phyloP scores from a whole-genome alignment of 345 rosid species.

The Arabis hirsuta region DNA sequence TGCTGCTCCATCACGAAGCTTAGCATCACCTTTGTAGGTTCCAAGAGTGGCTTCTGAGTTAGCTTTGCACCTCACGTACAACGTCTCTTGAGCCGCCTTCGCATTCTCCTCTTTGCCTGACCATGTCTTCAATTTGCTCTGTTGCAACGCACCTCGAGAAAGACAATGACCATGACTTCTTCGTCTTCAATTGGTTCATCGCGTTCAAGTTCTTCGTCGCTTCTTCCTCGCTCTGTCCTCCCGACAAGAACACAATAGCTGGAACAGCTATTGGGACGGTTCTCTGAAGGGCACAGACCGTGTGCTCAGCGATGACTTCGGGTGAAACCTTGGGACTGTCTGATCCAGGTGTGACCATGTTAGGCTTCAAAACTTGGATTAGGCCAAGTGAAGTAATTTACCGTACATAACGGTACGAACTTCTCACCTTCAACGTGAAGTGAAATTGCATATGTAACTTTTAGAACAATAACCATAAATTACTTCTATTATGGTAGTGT shows the following conservation, averaged over 20 bases:
- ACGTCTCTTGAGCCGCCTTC: slow-evolving; percentile 65
- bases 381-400: too few species aligned
- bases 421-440: too few species aligned
- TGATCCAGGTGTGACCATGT: slow-evolving; percentile 99
- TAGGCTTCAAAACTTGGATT: slow-evolving; percentile 64
- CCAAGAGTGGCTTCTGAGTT: slow-evolving; percentile 95
- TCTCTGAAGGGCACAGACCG: slow-evolving; percentile 82
- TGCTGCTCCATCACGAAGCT: slow-evolving; percentile 71
- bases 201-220: slow-evolving; percentile 91
- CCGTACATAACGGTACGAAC: too few species aligned
- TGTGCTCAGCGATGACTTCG: slow-evolving; percentile 82
- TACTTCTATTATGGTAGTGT: too few species aligned
- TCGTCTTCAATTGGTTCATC: slow-evolving; percentile 82
- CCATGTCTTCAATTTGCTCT: slow-evolving; percentile 97
- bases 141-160: slow-evolving; percentile 99
- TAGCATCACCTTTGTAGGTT: slow-evolving; percentile 78
- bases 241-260: slow-evolving; percentile 82
- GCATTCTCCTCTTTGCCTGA: slow-evolving; percentile 80
- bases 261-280: slow-evolving; percentile 95
- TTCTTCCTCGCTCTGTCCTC: slow-evolving; percentile 96
- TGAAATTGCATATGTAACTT: too few species aligned
- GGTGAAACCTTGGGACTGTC: slow-evolving; percentile 79
- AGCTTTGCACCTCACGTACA: slow-evolving; percentile 83
- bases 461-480: too few species aligned
- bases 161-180: slow-evolving; percentile 96